Base-by-base conservation (phyloP, 2,329 filamentous ascomycete species). In the Cladosporium sphaerospermum region DNA sequence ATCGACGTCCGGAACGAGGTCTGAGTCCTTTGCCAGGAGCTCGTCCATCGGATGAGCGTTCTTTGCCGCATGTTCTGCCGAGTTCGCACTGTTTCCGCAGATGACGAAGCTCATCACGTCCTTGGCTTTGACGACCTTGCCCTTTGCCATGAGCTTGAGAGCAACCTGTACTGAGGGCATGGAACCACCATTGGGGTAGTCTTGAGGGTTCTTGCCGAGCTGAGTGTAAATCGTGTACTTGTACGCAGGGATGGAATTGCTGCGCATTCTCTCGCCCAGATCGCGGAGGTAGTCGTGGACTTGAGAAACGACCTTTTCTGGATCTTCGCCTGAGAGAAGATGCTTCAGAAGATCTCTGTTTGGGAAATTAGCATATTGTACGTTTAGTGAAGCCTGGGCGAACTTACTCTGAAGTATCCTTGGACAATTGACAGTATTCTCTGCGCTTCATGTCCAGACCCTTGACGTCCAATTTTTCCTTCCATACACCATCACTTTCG, bases 151-250 rank as follows among this genome's bases (percentile, higher is more conserved):
- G 59, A 95, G 89, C 39, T 90, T 86, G 18, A 97, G 79, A 7
- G 93, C 93, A 6, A 99, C 93, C 68, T 99, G 93, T 1, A 96
- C 92, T 54, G 96, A 92, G 3, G 93, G 93, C 93, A 99, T 97
- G 39, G 84, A 88, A 67, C 92, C 89, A 50, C 85, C 88, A 67
- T 96, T 96, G 51, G 92, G 92, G 64, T 99, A 99, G 58, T 97
- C 91, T 58, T 86, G 85, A 2, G 93, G 93, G 33, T 85, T 82
- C 69, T 99, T 99, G 61, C 93, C 93, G 53, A 99, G 87, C 77
- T 97, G 95, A 7, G 92, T 97, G 71, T 89, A 96, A 68, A 99
- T 99, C 63, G 91, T 95, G 74, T 97, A 99, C 75, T 96, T 96
- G 62, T 86, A 83, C 3, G 81, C 75, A 0, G 89, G 86, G 42